phyloP scores from a whole-genome alignment of 202 grass and related monocot species.

The Alloteropsis angusta region DNA sequence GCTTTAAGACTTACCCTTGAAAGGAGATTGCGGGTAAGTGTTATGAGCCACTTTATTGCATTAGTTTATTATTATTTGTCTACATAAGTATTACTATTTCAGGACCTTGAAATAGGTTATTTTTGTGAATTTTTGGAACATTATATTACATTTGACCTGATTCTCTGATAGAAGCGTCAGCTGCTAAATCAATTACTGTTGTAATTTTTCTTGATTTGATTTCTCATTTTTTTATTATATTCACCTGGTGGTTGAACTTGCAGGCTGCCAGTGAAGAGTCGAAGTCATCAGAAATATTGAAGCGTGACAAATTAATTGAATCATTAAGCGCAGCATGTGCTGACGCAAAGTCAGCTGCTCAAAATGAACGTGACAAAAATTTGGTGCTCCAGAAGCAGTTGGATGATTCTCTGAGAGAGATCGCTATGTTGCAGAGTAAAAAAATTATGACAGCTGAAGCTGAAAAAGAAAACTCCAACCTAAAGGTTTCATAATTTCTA shows the following conservation, averaged over 20 bases:
- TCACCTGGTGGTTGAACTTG: constrained; percentile 12
- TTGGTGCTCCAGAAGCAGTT: constrained; percentile 51
- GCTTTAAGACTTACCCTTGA: constrained; percentile 75
- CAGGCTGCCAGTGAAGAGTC: constrained; percentile 71
- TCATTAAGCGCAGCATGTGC: constrained; percentile 43
- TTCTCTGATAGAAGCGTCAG: background rate
- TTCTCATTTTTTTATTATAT: background rate
- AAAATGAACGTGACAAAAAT: constrained; percentile 59
- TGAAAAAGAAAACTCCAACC: constrained; percentile 57
- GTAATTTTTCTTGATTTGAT: background rate
- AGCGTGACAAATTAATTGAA: constrained; percentile 69
- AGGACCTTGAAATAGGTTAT: background rate
- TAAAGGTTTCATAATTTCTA: constrained; percentile 56
- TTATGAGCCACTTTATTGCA: background rate
- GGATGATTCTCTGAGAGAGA: constrained; percentile 53
- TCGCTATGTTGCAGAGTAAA: constrained; percentile 44
- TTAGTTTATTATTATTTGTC: background rate
- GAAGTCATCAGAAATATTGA: constrained; percentile 61
- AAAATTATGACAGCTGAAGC: constrained; percentile 48
- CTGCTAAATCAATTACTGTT: background rate
- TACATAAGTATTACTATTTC: background rate
- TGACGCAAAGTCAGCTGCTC: constrained; percentile 42
- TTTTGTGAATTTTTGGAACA: background rate
- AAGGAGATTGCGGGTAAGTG: constrained; percentile 70
- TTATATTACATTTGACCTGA: background rate